Percentiles rank a stretch among this genome's conserved stretches.
phyloP scores from a whole-genome alignment of 2,329 filamentous ascomycete species.

The Stromatinia cepivora region DNA sequence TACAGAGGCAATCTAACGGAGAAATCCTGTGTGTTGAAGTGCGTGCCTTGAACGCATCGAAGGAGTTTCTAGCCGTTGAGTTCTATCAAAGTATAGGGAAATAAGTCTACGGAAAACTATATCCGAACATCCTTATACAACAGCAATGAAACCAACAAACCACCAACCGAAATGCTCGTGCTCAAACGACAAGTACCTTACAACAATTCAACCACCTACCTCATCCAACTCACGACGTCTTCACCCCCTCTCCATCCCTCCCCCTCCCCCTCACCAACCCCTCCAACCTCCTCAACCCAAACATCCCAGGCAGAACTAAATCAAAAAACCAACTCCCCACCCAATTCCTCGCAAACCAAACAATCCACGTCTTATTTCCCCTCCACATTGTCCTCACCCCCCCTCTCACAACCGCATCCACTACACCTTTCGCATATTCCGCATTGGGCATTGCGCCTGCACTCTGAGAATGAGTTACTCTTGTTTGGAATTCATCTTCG shows the following conservation, averaged over 20 bases:
- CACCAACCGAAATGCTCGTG: too few species aligned
- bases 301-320: constrained; percentile 34
- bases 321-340: constrained; percentile 35
- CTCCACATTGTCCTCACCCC: constrained; percentile 32
- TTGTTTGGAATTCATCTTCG: constrained; percentile 27
- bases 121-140: neutral
- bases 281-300: constrained; percentile 32
- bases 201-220: neutral
- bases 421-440: constrained; percentile 35
- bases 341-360: constrained; percentile 33
- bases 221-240: neutral
- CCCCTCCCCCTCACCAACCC: constrained; percentile 17
- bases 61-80: neutral
- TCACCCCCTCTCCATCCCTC: neutral
- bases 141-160: too few species aligned
- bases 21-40: neutral
- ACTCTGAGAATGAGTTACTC: constrained; percentile 35
- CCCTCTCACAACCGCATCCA: constrained; percentile 31
- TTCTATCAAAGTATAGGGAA: neutral
- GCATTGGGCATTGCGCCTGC: constrained; percentile 30
- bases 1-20: too few species aligned
- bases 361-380: constrained; percentile 28
- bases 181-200: neutral
- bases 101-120: neutral
- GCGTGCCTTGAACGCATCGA: neutral